Evolutionary conservation across 2,329 filamentous ascomycete species (phyloP).

Genomic region (Torrubiellomyces zombiae): DNA sequence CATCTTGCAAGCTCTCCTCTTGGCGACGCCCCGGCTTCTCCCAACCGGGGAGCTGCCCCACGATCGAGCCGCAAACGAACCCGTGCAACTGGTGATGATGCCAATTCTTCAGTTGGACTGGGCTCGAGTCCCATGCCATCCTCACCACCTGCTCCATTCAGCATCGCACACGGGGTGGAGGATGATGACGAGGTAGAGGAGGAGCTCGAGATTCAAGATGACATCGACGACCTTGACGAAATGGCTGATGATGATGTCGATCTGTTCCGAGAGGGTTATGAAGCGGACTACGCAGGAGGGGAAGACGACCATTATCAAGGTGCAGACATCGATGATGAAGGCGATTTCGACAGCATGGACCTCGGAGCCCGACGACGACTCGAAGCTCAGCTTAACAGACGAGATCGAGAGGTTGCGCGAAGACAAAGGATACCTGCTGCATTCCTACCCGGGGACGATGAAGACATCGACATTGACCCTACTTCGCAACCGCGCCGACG

Average conservation of each 20-base stretch:
- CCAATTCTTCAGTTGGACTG: conserved; percentile 29
- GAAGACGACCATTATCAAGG: conserved; percentile 54
- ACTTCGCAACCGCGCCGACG: conserved; percentile 72
- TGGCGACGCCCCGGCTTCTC: conserved; percentile 63
- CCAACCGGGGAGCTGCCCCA: conserved; percentile 52
- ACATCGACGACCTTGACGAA: conserved; percentile 64
- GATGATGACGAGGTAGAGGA: conserved; percentile 58
- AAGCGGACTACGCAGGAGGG: conserved; percentile 52
- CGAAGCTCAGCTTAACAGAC: conserved; percentile 54
- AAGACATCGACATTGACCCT: conserved; percentile 70
- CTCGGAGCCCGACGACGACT: conserved; percentile 49
- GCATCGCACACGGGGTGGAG: conserved; percentile 49
- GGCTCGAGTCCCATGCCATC: conserved; percentile 50
- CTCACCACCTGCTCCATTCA: conserved; percentile 41
- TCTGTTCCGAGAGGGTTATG: conserved; percentile 57
- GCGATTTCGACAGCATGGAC: conserved; percentile 55
- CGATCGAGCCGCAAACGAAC: conserved; percentile 38
- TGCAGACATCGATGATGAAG: conserved; percentile 61
- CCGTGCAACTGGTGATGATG: conserved; percentile 33
- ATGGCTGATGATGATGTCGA: conserved; percentile 69
- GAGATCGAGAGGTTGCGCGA: conserved; percentile 56
- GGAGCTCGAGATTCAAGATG: conserved; percentile 54
- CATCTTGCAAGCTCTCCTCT: conserved; percentile 87
- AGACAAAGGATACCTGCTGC: conserved; percentile 52
- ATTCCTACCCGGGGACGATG: conserved; percentile 67